Conservation (phyloP, 148 eudicot species). For the Heliamphora exappendiculata region DNA sequence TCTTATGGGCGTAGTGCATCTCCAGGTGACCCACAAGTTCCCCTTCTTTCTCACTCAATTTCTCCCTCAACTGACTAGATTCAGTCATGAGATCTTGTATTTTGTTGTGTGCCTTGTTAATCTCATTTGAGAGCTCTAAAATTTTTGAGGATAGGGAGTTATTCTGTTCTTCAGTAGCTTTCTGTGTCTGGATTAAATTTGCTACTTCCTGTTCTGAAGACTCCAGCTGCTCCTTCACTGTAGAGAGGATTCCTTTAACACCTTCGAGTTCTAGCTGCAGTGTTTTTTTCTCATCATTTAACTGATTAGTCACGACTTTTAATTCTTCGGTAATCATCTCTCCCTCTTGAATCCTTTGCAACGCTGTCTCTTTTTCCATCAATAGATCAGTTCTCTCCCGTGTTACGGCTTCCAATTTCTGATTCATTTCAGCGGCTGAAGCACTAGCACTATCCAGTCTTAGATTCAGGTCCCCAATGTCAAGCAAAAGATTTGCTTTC, state of each 20-base stretch:
- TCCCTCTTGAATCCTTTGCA: constrained; percentile 36
- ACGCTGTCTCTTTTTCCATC: constrained; percentile 44
- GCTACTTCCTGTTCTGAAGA: constrained; percentile 40
- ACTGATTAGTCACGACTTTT: constrained; percentile 22
- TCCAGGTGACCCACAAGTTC: constrained; percentile 3
- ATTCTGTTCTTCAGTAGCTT: constrained; percentile 46
- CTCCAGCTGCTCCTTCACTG: constrained; percentile 31
- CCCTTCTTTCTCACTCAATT: constrained; percentile 12
- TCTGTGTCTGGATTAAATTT: constrained; percentile 33
- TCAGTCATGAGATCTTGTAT: constrained; percentile 12
- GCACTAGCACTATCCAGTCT: constrained; percentile 23
- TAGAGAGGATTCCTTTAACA: constrained; percentile 24
- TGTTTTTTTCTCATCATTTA: constrained; percentile 42
- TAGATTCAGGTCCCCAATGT: constrained; percentile 29
- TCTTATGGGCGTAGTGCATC: constrained; percentile 13
- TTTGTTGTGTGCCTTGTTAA: constrained; percentile 24
- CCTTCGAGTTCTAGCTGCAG: constrained; percentile 42
- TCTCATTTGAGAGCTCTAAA: constrained; percentile 43
- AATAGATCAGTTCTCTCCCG: constrained; percentile 31
- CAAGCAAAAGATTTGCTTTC: constrained; percentile 24
- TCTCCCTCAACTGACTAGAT: constrained; percentile 16
- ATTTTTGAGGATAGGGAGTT: constrained; percentile 37
- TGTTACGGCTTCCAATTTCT: constrained; percentile 38
- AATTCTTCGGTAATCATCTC: constrained; percentile 30
- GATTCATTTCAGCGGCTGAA: constrained; percentile 36